phyloP scores from a whole-genome alignment of 73 alveolate genomes.

The Paramecium sexaurelia region DNA sequence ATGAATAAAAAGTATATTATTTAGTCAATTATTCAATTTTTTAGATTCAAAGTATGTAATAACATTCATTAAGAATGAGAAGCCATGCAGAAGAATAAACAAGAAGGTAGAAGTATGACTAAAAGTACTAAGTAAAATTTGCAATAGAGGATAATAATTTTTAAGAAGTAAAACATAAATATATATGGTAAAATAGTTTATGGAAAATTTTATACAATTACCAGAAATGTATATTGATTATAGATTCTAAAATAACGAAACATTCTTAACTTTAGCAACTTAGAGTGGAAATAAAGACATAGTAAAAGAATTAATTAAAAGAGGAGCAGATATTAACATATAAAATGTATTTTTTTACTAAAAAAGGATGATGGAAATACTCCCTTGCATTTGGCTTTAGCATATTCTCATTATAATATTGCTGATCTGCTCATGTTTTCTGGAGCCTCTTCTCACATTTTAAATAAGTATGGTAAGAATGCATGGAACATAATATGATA shows the following conservation, averaged over 20 bases:
- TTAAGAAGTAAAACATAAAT: not conserved
- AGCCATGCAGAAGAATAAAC: not conserved
- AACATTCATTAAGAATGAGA: conserved; percentile 48
- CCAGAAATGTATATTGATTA: conserved; percentile 33
- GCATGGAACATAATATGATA: conserved; percentile 11
- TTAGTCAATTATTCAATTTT: not conserved
- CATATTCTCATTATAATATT: conserved; percentile 46
- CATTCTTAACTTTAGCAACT: conserved; percentile 52
- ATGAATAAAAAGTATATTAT: not conserved
- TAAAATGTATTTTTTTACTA: conserved; percentile 45
- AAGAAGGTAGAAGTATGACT: not conserved
- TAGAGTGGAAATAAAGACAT: conserved; percentile 57
- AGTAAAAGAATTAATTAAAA: conserved; percentile 44
- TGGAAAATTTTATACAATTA: not conserved
- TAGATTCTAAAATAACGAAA: conserved; percentile 8
- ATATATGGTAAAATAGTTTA: not conserved
- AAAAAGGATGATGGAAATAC: conserved; percentile 62
- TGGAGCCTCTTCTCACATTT: conserved; percentile 6
- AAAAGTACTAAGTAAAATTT: not conserved
- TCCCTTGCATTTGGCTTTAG: conserved; percentile 65
- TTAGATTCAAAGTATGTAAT: conserved; percentile 6
- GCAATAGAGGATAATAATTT: conserved; percentile 49
- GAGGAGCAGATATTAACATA: conserved; percentile 56
- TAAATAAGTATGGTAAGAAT: conserved; percentile 11
- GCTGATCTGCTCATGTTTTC: conserved; percentile 59